Base-by-base conservation (phyloP, 1,284 basidiomycete species). In the Ganoderma resinaceum region DNA sequence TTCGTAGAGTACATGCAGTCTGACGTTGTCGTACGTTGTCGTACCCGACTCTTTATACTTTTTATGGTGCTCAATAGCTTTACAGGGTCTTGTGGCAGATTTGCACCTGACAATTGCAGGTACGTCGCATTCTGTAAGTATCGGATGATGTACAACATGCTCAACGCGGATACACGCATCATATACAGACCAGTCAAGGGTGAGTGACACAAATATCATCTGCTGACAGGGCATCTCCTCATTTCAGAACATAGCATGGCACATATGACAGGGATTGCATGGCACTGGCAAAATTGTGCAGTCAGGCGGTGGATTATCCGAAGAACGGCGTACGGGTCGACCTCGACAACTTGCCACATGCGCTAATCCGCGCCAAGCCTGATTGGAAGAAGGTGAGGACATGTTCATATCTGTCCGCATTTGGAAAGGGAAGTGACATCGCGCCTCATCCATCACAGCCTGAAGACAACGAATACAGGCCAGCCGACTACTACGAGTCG, bases 1-100 rank as follows among this genome's bases (percentile, higher is more conserved):
- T 84, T 96, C 46, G 87, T 95, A 29, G 89, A 95, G 73, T 96
- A 93, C 70, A 93, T 95, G 75, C 87, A 92, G 71, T 93, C 91
- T 0, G 93, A 95, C 74, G 85, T 93, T 35, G 79, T 92, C 80
- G 91, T 92, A 46, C 2, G 65, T 61, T n/a, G 18, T 55, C 5
- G 12, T 23, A 35, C 18, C 12, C 18, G 16, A 6, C 16, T 23
- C 9, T 2, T n/a, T 11, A 3, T 26, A n/a, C 23, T 4, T 23
- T 55, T 31, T 38, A 35, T 26, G 26, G 53, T 66, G 43, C 23
- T 59, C 43, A 40, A 16, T 8, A 52, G 26, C 26, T 33, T 38
- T 14, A 3, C 69, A 92, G 92, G 92, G 91, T 29, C 78, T 93
- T 38, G 77, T 90, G 49, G 87, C 89, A 20, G 84, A 88, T 75